phyloP scores from a whole-genome alignment of 208 protist genomes.

The Trypanosoma scelopori region DNA sequence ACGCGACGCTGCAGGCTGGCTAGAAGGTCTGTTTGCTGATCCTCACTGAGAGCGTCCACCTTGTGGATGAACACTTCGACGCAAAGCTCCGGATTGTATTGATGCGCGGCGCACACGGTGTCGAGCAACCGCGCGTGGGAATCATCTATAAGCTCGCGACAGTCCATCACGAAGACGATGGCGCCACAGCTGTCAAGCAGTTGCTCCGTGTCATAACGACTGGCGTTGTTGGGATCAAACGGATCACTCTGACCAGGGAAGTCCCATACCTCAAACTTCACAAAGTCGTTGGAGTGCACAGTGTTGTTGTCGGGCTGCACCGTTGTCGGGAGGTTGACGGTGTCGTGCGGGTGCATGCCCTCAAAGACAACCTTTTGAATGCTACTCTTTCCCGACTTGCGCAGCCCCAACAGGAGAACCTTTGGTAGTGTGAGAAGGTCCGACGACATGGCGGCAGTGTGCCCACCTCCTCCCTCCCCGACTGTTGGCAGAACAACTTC shows the following conservation, averaged over 20 bases:
- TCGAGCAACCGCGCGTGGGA: slow-evolving; percentile 74
- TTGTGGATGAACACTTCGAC: slow-evolving; percentile 92
- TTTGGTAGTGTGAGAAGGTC: slow-evolving; percentile 69
- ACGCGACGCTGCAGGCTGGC: slow-evolving; percentile 77
- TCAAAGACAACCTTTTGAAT: slow-evolving; percentile 92
- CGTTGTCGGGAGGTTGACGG: slow-evolving; percentile 74
- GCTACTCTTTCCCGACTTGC: slow-evolving; percentile 90
- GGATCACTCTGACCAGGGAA: slow-evolving; percentile 89
- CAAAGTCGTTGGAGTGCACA: slow-evolving; percentile 84
- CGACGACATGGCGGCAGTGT: slow-evolving; percentile 17
- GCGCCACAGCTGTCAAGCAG: slow-evolving; percentile 85
- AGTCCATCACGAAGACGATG: slow-evolving; percentile 90
- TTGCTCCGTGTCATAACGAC: slow-evolving; percentile 56
- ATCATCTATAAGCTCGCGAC: slow-evolving; percentile 82
- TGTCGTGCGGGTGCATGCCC: slow-evolving; percentile 87
- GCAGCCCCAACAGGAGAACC: slow-evolving; percentile 85
- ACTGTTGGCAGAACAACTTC: slow-evolving; percentile 12
- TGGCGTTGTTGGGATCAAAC: slow-evolving; percentile 63
- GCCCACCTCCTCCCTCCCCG: too few species aligned
- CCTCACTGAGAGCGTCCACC: slow-evolving; percentile 85
- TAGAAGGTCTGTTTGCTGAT: slow-evolving; percentile 82
- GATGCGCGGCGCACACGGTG: slow-evolving; percentile 76
- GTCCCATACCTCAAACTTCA: slow-evolving; percentile 92
- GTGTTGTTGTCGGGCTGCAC: slow-evolving; percentile 77
- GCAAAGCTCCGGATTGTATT: slow-evolving; percentile 70